Evolutionary conservation across 2,329 filamentous ascomycete species (phyloP), one percentile per base, ranked within the genome.

Genomic region (Rutstroemia sp.): DNA sequence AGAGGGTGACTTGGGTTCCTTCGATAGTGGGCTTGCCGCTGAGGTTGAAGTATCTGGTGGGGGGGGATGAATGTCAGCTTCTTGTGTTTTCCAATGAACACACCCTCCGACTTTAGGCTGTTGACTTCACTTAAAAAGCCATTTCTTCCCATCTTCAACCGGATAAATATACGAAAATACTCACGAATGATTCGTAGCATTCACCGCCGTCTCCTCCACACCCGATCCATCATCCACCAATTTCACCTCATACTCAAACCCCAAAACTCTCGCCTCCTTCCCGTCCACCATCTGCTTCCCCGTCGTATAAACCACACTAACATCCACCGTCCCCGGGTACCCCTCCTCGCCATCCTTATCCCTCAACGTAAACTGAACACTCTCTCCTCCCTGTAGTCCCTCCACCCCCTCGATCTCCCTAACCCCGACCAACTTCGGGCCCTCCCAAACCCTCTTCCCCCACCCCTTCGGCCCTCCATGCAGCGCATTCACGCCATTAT

Each of bases 151-250:
- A 10, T 17, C 1, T 42, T 2, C 19, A 8, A 8, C 41, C 17
- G 7, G 1, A 3, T 1, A 14, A 9, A 4, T 23, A 44, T 1
- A 2, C 6, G 16, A 23, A 21, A 17, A 37, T 8, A 70, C 76
- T 64, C 72, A 90, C 87, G 89, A 95, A 76, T 99, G 92, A 75
- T 97, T 99, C 50, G 94, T 97, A 74, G 97, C 81, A 73, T 92
- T 95, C 70, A 97, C 82, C 44, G 85, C 85, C 0, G 92, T 97
- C 78, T 96, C 92, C n/a, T 92, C 84, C 12, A 85, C 86, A 50
- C 87, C 57, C 25, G 42, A 50, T 37, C 53, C 65, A 56, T 65
- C 63, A 34, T 81, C 86, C 3, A 90, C 78, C 48, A 97, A 78
- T 71, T 89, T 83, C 19, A 88, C 91, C 76, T 96, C 88, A 70